phyloP scores from a whole-genome alignment of 352 stramenopile species.

The Albugo candida region DNA sequence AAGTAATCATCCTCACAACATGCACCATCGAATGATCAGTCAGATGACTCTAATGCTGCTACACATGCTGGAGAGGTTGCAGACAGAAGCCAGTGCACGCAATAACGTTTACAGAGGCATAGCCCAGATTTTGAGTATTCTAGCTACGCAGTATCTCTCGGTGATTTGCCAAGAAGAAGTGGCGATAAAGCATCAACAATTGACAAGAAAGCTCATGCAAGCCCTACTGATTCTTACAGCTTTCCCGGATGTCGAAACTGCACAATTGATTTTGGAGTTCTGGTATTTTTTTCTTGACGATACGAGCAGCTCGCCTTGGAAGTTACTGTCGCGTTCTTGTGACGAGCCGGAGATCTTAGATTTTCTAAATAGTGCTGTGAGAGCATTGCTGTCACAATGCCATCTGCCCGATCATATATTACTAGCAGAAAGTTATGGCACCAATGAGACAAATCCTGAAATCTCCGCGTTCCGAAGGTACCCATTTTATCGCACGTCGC shows the following conservation, averaged over 20 bases:
- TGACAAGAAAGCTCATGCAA: slow-evolving; percentile 17
- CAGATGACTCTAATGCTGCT: neutral
- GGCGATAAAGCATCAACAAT: too few relatives aligned
- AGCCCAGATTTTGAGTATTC: too few relatives aligned
- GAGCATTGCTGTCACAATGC: slow-evolving; percentile 35
- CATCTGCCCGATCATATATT: slow-evolving; percentile 33
- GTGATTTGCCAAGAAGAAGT: too few relatives aligned
- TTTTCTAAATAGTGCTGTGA: slow-evolving; percentile 41
- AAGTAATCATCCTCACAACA: neutral
- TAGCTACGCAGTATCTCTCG: too few relatives aligned
- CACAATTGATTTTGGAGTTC: slow-evolving; percentile 61
- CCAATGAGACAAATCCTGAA: slow-evolving; percentile 26
- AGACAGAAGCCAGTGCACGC: too few relatives aligned
- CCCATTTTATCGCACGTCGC: neutral
- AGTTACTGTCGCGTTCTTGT: slow-evolving; percentile 15
- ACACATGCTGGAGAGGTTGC: too few relatives aligned
- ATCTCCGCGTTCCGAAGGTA: slow-evolving; percentile 26
- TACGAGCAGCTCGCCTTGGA: slow-evolving; percentile 20
- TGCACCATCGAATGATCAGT: neutral
- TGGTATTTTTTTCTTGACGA: slow-evolving; percentile 78
- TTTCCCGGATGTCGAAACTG: slow-evolving; percentile 25
- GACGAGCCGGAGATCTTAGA: slow-evolving; percentile 17
- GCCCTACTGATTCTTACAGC: slow-evolving; percentile 41
- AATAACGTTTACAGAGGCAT: too few relatives aligned
- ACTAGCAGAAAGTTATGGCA: slow-evolving; percentile 30